A percentile compares a stretch with the other conserved stretches of the same genome.
phyloP scores from a whole-genome alignment of 495 filamentous ascomycete species.

The Rostrohypoxylon terebratum region DNA sequence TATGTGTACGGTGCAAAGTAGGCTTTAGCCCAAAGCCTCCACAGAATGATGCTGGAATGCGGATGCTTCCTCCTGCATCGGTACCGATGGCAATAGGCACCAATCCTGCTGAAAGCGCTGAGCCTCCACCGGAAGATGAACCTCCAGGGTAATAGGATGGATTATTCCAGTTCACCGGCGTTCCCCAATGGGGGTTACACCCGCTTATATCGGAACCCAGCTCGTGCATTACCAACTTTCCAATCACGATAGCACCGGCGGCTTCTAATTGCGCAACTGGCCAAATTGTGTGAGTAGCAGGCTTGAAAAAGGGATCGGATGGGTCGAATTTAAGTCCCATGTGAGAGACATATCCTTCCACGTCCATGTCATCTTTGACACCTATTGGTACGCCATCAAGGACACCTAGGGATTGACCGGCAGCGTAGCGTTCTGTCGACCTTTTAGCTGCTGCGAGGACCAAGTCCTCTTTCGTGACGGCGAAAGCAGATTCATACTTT shows the following conservation, averaged over 20 bases:
- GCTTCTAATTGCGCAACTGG: conserved; percentile 80
- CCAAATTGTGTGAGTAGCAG: conserved; percentile 64
- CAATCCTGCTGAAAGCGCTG: conserved; percentile 78
- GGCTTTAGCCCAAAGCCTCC: conserved; percentile 92
- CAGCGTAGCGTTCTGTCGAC: conserved; percentile 75
- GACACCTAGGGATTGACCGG: conserved; percentile 70
- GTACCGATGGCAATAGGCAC: conserved; percentile 85
- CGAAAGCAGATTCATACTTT: conserved; percentile 76
- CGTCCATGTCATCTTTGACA: conserved; percentile 85
- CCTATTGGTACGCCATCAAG: conserved; percentile 89
- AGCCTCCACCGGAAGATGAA: conserved; percentile 86
- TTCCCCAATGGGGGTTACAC: conserved; percentile 66
- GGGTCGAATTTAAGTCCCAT: conserved; percentile 64
- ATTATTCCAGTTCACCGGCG: conserved; percentile 87
- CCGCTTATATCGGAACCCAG: conserved; percentile 68
- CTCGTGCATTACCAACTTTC: conserved; percentile 94
- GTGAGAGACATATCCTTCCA: conserved; percentile 77
- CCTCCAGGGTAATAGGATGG: conserved; percentile 85
- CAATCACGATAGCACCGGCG: conserved; percentile 82
- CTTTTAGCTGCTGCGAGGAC: conserved; percentile 75
- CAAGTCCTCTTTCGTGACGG: conserved; percentile 65
- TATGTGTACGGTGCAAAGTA: conserved; percentile 74
- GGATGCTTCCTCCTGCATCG: conserved; percentile 88
- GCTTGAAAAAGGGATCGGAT: conserved; percentile 51
- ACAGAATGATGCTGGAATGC: conserved; percentile 84